These are phyloP conservation scores for Copromyces sp. DNA, from an alignment of 495 filamentous ascomycete species.

Conservation along the genomic window DNA sequence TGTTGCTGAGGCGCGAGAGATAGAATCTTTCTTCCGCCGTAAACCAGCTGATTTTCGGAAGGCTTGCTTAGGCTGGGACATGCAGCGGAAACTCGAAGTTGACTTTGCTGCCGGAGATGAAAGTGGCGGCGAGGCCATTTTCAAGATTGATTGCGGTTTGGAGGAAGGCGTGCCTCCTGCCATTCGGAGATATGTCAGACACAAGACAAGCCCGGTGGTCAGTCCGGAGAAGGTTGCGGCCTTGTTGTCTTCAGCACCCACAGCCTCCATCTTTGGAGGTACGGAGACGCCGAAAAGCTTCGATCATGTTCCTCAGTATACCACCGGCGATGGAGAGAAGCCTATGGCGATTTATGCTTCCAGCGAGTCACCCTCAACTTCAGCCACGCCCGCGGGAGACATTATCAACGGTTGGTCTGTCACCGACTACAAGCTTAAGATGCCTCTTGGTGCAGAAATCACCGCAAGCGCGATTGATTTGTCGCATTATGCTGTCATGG, in stretches of 20 bases:
- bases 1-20: conserved; percentile 64
- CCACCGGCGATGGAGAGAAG: background rate
- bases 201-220: background rate
- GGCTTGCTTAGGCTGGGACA: conserved; percentile 80
- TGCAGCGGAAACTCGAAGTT: conserved; percentile 74
- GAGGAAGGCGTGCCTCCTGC: conserved; percentile 39
- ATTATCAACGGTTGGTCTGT: conserved; percentile 17
- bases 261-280: conserved; percentile 15
- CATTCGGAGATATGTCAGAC: conserved; percentile 24
- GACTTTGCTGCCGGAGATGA: conserved; percentile 82
- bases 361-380: background rate
- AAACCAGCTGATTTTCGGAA: conserved; percentile 72
- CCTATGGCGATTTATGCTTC: background rate
- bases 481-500: conserved; percentile 60
- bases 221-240: background rate
- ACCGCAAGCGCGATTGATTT: conserved; percentile 66
- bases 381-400: background rate
- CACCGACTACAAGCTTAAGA: conserved; percentile 24
- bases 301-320: background rate
- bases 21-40: conserved; percentile 63
- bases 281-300: background rate
- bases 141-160: conserved; percentile 62
- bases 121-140: conserved; percentile 58
- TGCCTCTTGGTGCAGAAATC: conserved; percentile 33
- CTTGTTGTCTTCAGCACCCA: background rate